phyloP scores from a whole-genome alignment of 176 grass and related monocot species.

The Lolium perenne region DNA sequence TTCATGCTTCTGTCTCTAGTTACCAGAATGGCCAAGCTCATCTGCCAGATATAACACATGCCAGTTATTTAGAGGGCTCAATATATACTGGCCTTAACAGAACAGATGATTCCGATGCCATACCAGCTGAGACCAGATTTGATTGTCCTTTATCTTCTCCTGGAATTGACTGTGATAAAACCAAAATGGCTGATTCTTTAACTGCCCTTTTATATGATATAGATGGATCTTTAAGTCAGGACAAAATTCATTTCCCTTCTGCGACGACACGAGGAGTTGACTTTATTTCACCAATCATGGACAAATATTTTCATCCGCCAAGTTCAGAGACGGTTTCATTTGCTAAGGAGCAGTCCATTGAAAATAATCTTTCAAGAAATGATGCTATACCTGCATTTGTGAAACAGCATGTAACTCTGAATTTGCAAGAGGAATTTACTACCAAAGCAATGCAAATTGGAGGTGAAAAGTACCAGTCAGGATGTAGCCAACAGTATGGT shows the following conservation, averaged over 20 bases:
- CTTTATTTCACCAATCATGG: constrained; percentile 42
- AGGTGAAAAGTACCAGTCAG: constrained; percentile 24
- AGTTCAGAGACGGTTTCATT: constrained; percentile 39
- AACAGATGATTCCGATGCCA: constrained; percentile 35
- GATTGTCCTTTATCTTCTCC: constrained; percentile 39
- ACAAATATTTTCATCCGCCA: constrained; percentile 31
- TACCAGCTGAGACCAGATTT: constrained; percentile 14
- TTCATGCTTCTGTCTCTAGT: constrained; percentile 38
- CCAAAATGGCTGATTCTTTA: constrained; percentile 36
- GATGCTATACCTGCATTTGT: constrained; percentile 30
- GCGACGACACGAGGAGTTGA: constrained; percentile 8
- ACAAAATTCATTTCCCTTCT: constrained; percentile 12
- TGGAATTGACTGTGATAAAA: constrained; percentile 36
- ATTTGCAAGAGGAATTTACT: constrained; percentile 39
- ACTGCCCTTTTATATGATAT: constrained; percentile 4
- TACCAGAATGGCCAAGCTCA: constrained; percentile 36
- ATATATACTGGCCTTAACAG: constrained; percentile 24
- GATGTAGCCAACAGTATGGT: constrained; percentile 23
- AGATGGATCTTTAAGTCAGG: constrained; percentile 42
- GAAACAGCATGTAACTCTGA: constrained; percentile 19
- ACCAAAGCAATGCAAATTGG: constrained; percentile 24
- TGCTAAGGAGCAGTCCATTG: constrained; percentile 20
- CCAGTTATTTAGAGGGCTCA: constrained; percentile 32
- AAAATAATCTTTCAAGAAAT: constrained; percentile 33
- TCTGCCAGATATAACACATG: constrained; percentile 28